These are phyloP conservation scores for Xylaria telfairii DNA, from an alignment of 495 filamentous ascomycete genomes.

Conservation along the genomic window DNA sequence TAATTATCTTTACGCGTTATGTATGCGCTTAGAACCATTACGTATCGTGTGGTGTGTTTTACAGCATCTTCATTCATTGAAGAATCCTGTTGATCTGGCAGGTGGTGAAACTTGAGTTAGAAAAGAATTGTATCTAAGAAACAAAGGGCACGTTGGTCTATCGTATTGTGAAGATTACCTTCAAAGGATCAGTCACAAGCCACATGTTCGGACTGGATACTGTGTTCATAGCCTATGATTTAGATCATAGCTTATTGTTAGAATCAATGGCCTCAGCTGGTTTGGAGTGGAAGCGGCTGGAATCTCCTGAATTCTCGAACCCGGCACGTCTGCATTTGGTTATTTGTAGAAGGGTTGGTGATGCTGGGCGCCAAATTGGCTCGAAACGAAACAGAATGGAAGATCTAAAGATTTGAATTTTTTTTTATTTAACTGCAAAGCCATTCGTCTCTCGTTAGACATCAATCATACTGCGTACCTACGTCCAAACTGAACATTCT, in stretches of 20 bases:
- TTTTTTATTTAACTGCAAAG: slow-evolving; percentile 1
- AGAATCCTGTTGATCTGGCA: neutral
- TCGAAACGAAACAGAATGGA: neutral
- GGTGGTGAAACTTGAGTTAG: neutral
- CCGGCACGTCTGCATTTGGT: no score
- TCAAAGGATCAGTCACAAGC: neutral
- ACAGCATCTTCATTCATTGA: neutral
- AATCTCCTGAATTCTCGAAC: neutral
- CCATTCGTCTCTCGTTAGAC: slow-evolving; percentile 20
- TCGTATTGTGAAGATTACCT: neutral
- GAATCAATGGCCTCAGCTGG: neutral
- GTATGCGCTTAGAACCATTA: neutral
- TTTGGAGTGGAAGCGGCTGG: neutral
- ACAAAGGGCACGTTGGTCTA: neutral
- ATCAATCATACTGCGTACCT: slow-evolving; percentile 16
- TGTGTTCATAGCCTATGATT: neutral
- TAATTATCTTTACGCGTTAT: neutral
- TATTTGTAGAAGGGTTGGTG: neutral
- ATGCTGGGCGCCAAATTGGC: neutral
- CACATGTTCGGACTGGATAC: neutral
- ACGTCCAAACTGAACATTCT: neutral
- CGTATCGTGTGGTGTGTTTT: neutral
- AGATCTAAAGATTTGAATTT: neutral
- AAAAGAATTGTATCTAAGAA: neutral
- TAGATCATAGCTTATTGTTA: neutral